Conservation (phyloP, 2,329 filamentous ascomycete genomes). For the Teratosphaeria nubilosa region DNA sequence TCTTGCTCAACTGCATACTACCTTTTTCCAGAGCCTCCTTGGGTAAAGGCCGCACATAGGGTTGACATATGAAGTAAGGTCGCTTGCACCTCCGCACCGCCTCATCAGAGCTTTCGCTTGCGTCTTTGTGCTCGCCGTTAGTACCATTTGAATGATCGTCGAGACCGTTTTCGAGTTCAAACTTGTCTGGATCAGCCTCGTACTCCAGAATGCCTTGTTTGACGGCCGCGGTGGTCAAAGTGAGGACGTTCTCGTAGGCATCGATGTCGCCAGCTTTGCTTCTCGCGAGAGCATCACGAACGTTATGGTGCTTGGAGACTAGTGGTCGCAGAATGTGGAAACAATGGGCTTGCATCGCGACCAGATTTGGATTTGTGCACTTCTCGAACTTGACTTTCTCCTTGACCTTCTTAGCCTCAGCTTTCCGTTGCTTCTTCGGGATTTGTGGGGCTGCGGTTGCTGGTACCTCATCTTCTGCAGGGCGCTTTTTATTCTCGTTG, state of each 20-base stretch:
- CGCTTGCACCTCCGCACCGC: slow-evolving; percentile 64
- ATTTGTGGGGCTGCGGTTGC: not conserved
- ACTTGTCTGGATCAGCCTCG: slow-evolving; percentile 32
- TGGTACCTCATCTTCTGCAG: not conserved
- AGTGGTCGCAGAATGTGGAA: slow-evolving; percentile 85
- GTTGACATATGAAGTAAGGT: slow-evolving; percentile 85
- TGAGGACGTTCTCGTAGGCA: slow-evolving; percentile 66
- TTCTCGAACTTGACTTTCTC: slow-evolving; percentile 37
- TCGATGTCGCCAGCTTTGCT: slow-evolving; percentile 60
- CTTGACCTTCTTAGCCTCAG: slow-evolving; percentile 13
- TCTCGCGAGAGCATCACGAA: slow-evolving; percentile 73
- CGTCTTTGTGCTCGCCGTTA: slow-evolving; percentile 3
- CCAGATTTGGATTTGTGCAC: slow-evolving; percentile 54
- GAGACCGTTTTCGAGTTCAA: slow-evolving; percentile 21
- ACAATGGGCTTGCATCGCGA: slow-evolving; percentile 78
- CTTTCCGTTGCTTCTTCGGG: not conserved
- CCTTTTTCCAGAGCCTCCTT: slow-evolving; percentile 56
- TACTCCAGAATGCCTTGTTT: slow-evolving; percentile 63
- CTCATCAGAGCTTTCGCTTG: slow-evolving; percentile 34
- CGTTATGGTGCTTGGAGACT: slow-evolving; percentile 67
- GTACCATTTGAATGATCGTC: not conserved
- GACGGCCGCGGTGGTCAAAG: slow-evolving; percentile 64
- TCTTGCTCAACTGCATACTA: slow-evolving; percentile 24
- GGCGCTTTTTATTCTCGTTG: not conserved
- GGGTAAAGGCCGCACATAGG: slow-evolving; percentile 75